Percentiles rank a stretch among this genome's conserved stretches.
Evolutionary conservation across 1,139 yeast genomes (phyloP).

Genomic region (Blastobotrys ciferrii): DNA sequence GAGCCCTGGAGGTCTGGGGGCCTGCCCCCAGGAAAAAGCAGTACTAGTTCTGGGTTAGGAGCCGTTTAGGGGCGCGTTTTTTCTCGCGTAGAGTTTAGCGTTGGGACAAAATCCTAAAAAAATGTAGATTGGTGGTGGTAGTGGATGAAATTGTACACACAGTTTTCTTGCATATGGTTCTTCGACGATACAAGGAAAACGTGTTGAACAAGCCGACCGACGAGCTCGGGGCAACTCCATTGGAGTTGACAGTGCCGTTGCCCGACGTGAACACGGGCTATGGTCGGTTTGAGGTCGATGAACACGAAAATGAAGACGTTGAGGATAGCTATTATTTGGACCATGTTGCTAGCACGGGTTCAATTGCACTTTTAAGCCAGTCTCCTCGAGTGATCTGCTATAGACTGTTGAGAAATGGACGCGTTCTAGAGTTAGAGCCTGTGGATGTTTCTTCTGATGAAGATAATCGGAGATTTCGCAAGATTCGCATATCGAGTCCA

Average conservation of each 20-base stretch:
- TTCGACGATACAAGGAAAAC: conserved; percentile 18
- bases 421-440: conserved; percentile 26
- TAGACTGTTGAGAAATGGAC: conserved; percentile 24
- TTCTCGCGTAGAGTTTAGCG: neutral
- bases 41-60: neutral
- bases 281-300: conserved; percentile 9
- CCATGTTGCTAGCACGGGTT: conserved; percentile 28
- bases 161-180: conserved; percentile 6
- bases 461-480: conserved; percentile 18
- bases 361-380: conserved; percentile 10
- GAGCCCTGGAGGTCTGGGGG: no score
- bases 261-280: conserved; percentile 16
- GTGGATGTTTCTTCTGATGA: conserved; percentile 22
- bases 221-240: conserved; percentile 16
- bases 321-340: conserved; percentile 27
- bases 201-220: conserved; percentile 16
- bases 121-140: no score
- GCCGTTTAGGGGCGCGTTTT: neutral
- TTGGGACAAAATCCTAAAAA: neutral
- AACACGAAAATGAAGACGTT: conserved; percentile 15
- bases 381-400: conserved; percentile 3
- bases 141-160: neutral
- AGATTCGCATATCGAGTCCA: conserved; percentile 26
- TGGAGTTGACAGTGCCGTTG: conserved; percentile 16
- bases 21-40: no score